These are phyloP conservation scores for Triticum dicoccoides DNA, from an alignment of 176 grass and related monocot genomes.

Conservation along the genomic window DNA sequence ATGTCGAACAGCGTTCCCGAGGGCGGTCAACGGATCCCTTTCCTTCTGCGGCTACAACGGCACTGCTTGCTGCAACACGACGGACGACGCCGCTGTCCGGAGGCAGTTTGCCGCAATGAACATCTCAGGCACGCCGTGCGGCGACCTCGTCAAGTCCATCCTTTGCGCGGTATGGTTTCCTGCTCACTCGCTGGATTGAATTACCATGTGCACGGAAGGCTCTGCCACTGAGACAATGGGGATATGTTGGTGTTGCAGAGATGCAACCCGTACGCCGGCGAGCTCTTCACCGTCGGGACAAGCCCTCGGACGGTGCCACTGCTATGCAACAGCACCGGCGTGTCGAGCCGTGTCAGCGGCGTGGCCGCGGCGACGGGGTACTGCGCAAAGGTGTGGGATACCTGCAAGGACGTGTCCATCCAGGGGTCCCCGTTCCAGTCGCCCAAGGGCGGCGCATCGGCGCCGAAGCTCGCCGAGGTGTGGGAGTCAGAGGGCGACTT, in stretches of 20 bases:
- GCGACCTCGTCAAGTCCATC: slow-evolving; percentile 58
- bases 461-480: slow-evolving; percentile 56
- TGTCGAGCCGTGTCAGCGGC: slow-evolving; percentile 22
- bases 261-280: slow-evolving; percentile 76
- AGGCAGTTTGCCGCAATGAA: slow-evolving; percentile 65
- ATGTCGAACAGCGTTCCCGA: slow-evolving; percentile 49
- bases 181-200: background rate
- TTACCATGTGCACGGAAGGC: background rate
- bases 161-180: slow-evolving; percentile 57
- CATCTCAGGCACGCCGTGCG: slow-evolving; percentile 65
- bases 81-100: slow-evolving; percentile 53
- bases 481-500: slow-evolving; percentile 62
- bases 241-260: slow-evolving; percentile 37
- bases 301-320: slow-evolving; percentile 44
- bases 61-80: slow-evolving; percentile 80
- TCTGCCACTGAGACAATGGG: background rate
- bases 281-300: slow-evolving; percentile 53
- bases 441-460: slow-evolving; percentile 18
- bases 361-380: slow-evolving; percentile 20
- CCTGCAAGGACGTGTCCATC: slow-evolving; percentile 69
- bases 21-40: slow-evolving; percentile 54
- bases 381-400: slow-evolving; percentile 60
- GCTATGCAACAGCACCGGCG: slow-evolving; percentile 52
- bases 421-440: slow-evolving; percentile 52
- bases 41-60: slow-evolving; percentile 77